Evolutionary conservation across 2,329 filamentous ascomycete genomes (phyloP), one percentile per base, ranked within the genome.

Genomic region (Diaporthe destruens): DNA sequence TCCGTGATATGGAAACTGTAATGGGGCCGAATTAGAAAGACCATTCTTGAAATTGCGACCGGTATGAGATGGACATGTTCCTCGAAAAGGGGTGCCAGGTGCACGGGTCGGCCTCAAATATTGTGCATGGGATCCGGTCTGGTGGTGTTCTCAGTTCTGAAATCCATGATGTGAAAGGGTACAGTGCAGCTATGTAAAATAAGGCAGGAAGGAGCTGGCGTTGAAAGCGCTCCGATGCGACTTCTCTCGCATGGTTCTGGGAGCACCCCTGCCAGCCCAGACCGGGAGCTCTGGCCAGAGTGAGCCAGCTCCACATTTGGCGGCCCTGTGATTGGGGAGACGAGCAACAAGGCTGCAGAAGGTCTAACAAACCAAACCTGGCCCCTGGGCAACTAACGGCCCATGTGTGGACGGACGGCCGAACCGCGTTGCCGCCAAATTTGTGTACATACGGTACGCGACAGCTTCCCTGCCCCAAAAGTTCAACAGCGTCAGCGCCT

Each of bases 341-440:
- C 1, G 2, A 4, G 11, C 51, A 61, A 63, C 57, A 70, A 70
- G 68, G 68, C 68, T 70, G 68, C 68, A 70, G 55, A 44, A 70
- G 49, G 39, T 70, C 68, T 61, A 59, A 70, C 68, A 49, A 18
- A 12, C 55, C 68, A 49, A 18, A 12, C 55, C 44, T 34, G 53
- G 49, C 42, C 68, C 55, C 49, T 54, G 44, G 42, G 11, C 44
- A n/a, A 49, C 23, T 25, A 44, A 29, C 29, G 29, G 29, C 29
- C 29, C 29, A 29, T 29, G 29, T 29, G 29, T 29, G 29, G 29
- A 29, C 32, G n/a, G 29, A 29, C 34, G 20, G 47, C 34, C 42
- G 29, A 51, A 69, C 57, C 72, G 72, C 72, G 72, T 71, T 56
- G 66, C 68, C 56, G 59, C 72, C 72, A 73, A 73, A 73, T 71